Evolutionary conservation across 148 eudicot species (phyloP).

Genomic region (Polygonum aviculare): DNA sequence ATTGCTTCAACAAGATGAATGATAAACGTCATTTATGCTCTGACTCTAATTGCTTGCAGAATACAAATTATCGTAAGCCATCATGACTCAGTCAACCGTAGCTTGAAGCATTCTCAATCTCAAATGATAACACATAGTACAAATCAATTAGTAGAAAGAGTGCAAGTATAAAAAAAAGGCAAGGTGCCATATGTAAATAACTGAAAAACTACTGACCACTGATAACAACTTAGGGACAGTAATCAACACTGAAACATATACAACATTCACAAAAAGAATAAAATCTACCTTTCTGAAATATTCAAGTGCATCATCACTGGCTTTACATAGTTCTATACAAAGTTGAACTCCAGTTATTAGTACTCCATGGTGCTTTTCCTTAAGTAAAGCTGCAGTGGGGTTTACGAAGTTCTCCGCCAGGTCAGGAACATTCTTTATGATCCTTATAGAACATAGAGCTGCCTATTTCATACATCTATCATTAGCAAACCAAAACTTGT

Average conservation of each 20-base stretch:
- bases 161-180: too few relatives aligned
- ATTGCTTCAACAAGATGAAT: too few relatives aligned
- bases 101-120: too few relatives aligned
- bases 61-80: too few relatives aligned
- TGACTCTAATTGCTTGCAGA: too few relatives aligned
- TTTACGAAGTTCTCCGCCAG: conserved; percentile 88
- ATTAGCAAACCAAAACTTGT: not conserved
- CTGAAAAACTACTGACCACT: not conserved
- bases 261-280: not conserved
- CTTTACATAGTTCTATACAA: conserved; percentile 76
- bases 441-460: conserved; percentile 85
- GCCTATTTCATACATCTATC: conserved; percentile 50
- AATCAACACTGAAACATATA: too few relatives aligned
- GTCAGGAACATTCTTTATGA: conserved; percentile 93
- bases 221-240: too few relatives aligned
- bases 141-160: too few relatives aligned
- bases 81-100: too few relatives aligned
- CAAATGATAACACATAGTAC: too few relatives aligned
- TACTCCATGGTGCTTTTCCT: conserved; percentile 98
- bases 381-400: conserved; percentile 74
- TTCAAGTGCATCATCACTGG: conserved; percentile 83
- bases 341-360: conserved; percentile 84
- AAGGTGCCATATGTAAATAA: not conserved
- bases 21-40: too few relatives aligned
- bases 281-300: conserved; percentile 74